A percentile compares a stretch with the other conserved stretches of the same genome.
phyloP scores from a whole-genome alignment of 768 basidiomycete species.

The Chalciporus pseudorubinellus region DNA sequence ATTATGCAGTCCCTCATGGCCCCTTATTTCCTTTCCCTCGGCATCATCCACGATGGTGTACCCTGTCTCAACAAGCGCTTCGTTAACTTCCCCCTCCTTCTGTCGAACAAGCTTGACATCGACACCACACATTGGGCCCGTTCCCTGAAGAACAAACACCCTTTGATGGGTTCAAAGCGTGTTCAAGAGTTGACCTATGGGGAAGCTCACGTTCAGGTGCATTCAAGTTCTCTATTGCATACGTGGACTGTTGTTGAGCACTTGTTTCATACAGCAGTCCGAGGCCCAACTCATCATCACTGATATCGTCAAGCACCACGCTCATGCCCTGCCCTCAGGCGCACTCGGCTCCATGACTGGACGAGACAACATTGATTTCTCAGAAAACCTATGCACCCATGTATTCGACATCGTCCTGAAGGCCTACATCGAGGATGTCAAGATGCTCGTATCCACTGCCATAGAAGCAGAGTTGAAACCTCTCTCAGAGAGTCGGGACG shows the following conservation, averaged over 20 bases:
- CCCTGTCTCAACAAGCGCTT: background rate
- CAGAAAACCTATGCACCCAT: background rate
- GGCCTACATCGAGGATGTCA: background rate
- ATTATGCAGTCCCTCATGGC: background rate
- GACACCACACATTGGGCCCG: background rate
- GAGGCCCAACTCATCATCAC: background rate
- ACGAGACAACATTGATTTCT: background rate
- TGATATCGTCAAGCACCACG: background rate
- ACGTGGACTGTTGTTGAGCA: too few species aligned
- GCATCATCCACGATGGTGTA: background rate
- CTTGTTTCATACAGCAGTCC: background rate
- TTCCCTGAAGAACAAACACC: background rate
- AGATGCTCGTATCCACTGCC: background rate
- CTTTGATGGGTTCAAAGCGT: background rate
- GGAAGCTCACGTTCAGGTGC: background rate
- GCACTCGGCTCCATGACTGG: too few species aligned
- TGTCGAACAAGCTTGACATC: background rate
- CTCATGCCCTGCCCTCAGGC: background rate
- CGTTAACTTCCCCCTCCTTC: background rate
- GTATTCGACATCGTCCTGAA: background rate
- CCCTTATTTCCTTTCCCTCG: background rate
- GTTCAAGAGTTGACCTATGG: conserved; percentile 5
- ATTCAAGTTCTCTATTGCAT: too few species aligned
- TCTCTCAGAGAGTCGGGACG: background rate
- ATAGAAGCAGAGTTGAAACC: background rate